Evolutionary conservation across 176 grass and related monocot species (phyloP), one percentile per base, ranked within the genome.

Genomic region (Raddia distichophylla): DNA sequence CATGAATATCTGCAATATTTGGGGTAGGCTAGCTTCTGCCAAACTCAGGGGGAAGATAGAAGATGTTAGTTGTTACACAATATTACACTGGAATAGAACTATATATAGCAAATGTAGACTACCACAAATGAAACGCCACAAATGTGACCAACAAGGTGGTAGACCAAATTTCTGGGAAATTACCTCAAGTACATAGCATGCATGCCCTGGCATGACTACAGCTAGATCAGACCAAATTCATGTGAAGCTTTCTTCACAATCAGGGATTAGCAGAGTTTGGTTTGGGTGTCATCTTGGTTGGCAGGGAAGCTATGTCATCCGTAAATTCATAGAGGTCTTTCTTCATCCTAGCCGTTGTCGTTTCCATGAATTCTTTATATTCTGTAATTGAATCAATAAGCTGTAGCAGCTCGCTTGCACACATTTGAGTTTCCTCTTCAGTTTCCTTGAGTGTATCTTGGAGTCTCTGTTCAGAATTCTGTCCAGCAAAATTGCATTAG

Each of bases 301-400:
- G 73, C 34, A 94, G 61, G 42, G 82, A 84, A 27, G 90, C 78
- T 58, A 98, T 81, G 48, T 59, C 56, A 45, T 91, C 93, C 12
- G 77, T 81, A 37, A 66, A 22, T 90, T 91, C 96, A 27, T 82
- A 84, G 0, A 99, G 82, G 4, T 86, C 96, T 72, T 73, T 76
- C 55, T 86, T 93, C 35, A 84, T 80, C 11, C 55, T 67, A 69
- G 69, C 61, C 37, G 69, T 58, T 49, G 57, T 60, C 18, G 76
- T 47, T 66, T 95, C 90, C 79, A 93, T 89, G 14, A 56, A 90
- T 80, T 95, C 86, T 83, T 91, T 95, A 69, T 91, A 74, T 42
- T 88, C 86, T 6, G 80, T 52, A n/a, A 91, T 69, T 16, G 65
- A 50, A 73, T 90, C 89, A 11, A 95, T 77, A 59, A 95, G 69